Base-by-base conservation (phyloP, 805 yeast genomes). In the Scheffersomyces coipomensis region DNA sequence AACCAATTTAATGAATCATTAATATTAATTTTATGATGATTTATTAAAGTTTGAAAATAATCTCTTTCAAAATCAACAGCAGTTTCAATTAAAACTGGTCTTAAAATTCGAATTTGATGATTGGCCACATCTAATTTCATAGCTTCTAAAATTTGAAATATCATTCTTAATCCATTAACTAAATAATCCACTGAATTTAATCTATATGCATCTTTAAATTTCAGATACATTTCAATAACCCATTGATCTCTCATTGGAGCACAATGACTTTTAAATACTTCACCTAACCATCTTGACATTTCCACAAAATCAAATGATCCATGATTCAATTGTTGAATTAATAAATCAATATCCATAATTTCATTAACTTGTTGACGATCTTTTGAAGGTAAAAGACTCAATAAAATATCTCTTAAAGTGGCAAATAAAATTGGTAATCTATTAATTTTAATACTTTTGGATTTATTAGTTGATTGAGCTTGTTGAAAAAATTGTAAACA, bases 51-150 rank as follows among this genome's bases (percentile, higher is more conserved):
- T 39, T 66, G 67, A 57, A 84, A 87, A 63, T 88, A 88, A 58
- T 87, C 95, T 52, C 81, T 81, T 64, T 90, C 98, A 54, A 90
- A 87, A 43, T 85, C 90, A 10, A 85, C 84, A 2, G 96, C 93
- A 25, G 93, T 86, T 52, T 88, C 89, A 42, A 88, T 79, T 34
- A 91, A 70, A 2, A 85, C 83, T 2, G 96, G 95, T 53, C 97
- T 75, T 38, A 89, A 68, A 16, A 88, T 79, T 48, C 96, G 75
- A 39, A 91, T 87, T 64, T 90, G 97, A 57, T 90, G 96, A 63
- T 90, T 90, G 12, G 97, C 96, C 40, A 89, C 93, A 55, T 91
- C 97, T 45, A 90, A 71, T 60, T 90, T 91, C 95, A 90, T 89
- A 9, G 95, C 91, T 60, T 90, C 97, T 46, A 91, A 69, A 42